These are phyloP conservation scores for Arthrinium puccinioides DNA, from an alignment of 2,329 filamentous ascomycete genomes.

Conservation along the genomic window DNA sequence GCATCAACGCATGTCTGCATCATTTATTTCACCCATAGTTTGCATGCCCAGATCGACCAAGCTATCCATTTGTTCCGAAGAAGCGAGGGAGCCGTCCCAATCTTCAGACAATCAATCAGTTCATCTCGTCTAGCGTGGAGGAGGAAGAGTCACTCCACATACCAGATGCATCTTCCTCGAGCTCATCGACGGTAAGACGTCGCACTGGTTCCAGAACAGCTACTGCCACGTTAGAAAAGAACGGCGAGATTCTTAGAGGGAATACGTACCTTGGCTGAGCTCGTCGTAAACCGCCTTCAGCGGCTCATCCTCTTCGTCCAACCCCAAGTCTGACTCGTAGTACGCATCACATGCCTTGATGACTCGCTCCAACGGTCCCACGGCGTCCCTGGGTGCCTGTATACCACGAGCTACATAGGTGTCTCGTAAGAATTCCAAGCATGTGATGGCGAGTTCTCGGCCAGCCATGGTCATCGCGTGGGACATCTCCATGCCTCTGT, in stretches of 20 bases:
- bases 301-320: constrained; percentile 20
- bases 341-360: constrained; percentile 34
- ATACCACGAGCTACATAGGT: constrained; percentile 33
- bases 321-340: constrained; percentile 11
- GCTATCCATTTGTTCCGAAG: constrained; percentile 48
- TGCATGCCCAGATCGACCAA: constrained; percentile 38
- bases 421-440: constrained; percentile 39
- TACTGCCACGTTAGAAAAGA: constrained; percentile 10
- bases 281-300: constrained; percentile 25
- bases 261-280: constrained; percentile 30
- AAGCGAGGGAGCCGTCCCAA: constrained; percentile 48
- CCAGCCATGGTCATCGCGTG: constrained; percentile 27
- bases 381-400: constrained; percentile 34
- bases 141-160: constrained; percentile 34
- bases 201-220: constrained; percentile 41
- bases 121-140: constrained; percentile 25
- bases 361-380: constrained; percentile 33
- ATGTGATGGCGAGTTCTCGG: constrained; percentile 33
- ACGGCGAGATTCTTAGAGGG: no score
- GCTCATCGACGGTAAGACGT: constrained; percentile 47
- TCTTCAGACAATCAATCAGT: constrained; percentile 33
- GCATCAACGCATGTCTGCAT: constrained; percentile 20
- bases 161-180: constrained; percentile 54
- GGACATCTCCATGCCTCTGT: constrained; percentile 22
- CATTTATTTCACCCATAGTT: constrained; percentile 31